phyloP scores from a whole-genome alignment of 176 grass and related monocot species.

The Zoysia pacifica region DNA sequence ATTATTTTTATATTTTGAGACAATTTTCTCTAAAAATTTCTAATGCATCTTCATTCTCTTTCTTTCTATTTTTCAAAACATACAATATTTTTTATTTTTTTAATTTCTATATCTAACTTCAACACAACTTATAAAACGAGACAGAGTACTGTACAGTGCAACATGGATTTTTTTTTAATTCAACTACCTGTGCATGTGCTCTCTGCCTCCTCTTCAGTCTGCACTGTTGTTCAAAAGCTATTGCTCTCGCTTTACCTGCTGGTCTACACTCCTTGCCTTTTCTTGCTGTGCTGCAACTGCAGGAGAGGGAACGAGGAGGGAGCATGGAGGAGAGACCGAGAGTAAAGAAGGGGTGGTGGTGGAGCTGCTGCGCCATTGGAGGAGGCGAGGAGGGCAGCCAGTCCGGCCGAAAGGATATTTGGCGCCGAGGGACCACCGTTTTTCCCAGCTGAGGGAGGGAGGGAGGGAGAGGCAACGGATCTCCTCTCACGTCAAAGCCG shows the following conservation, averaged over 20 bases:
- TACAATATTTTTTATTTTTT: too few relatives aligned
- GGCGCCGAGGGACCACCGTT: slow-evolving; percentile 9
- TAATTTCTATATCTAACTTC: too few relatives aligned
- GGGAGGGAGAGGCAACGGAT: not conserved
- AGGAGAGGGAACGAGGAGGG: not conserved
- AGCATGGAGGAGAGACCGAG: slow-evolving; percentile 22
- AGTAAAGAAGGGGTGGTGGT: not conserved
- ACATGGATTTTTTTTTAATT: slow-evolving; percentile 22
- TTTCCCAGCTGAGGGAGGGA: slow-evolving; percentile 21
- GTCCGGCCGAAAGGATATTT: slow-evolving; percentile 33
- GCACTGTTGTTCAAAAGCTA: slow-evolving; percentile 23
- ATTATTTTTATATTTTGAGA: too few relatives aligned
- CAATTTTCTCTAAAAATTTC: too few relatives aligned
- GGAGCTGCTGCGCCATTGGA: not conserved
- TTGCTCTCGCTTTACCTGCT: slow-evolving; percentile 38
- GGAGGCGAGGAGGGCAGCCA: not conserved
- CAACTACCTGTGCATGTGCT: slow-evolving; percentile 17
- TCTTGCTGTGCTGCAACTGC: slow-evolving; percentile 12
- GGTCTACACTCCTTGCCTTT: slow-evolving; percentile 7
- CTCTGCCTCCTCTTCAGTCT: not conserved
- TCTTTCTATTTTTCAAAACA: too few relatives aligned
- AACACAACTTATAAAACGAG: too few relatives aligned
- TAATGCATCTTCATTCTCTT: too few relatives aligned
- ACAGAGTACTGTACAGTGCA: not conserved
- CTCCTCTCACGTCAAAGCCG: too few relatives aligned